phyloP scores from a whole-genome alignment of 352 stramenopile species.

The Phytophthora fragariaefolia region DNA sequence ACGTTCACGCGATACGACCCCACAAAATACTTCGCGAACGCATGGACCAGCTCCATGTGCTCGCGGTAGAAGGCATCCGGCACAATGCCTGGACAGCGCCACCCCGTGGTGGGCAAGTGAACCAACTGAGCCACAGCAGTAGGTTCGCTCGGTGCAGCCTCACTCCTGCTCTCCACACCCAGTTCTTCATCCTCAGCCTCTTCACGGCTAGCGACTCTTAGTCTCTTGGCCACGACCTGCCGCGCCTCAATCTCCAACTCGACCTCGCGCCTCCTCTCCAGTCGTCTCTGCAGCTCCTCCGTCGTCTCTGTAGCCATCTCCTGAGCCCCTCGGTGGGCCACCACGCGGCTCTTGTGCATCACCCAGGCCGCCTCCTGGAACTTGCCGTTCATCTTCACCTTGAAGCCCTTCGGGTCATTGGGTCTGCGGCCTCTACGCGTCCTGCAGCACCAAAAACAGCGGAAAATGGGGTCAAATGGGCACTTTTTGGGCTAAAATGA shows the following conservation, averaged over 20 bases:
- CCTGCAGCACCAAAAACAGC: constrained; percentile 26
- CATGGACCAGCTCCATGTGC: constrained; percentile 59
- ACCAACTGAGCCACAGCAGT: constrained; percentile 22
- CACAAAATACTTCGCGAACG: constrained; percentile 76
- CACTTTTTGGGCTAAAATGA: not conserved
- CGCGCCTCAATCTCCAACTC: constrained; percentile 17
- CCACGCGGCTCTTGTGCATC: constrained; percentile 72
- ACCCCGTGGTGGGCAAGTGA: constrained; percentile 59
- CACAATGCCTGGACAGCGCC: constrained; percentile 66
- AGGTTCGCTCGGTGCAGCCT: not conserved
- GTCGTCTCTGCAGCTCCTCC: constrained; percentile 18
- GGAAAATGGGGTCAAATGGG: not conserved
- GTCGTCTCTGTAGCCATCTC: constrained; percentile 14
- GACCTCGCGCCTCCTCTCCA: constrained; percentile 15
- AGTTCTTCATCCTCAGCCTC: constrained; percentile 14
- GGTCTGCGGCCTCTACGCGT: constrained; percentile 59
- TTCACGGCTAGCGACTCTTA: constrained; percentile 18
- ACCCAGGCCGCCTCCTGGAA: constrained; percentile 71
- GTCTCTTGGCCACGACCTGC: constrained; percentile 18
- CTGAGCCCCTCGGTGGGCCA: constrained; percentile 38
- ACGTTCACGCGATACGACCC: constrained; percentile 67
- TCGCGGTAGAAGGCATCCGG: constrained; percentile 60
- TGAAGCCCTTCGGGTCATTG: constrained; percentile 72
- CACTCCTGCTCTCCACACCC: constrained; percentile 3
- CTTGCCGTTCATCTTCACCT: constrained; percentile 75